Evolutionary conservation across 164 flowering plant genomes (phyloP), one percentile per base, ranked within the genome.

Genomic region (Piper longum): DNA sequence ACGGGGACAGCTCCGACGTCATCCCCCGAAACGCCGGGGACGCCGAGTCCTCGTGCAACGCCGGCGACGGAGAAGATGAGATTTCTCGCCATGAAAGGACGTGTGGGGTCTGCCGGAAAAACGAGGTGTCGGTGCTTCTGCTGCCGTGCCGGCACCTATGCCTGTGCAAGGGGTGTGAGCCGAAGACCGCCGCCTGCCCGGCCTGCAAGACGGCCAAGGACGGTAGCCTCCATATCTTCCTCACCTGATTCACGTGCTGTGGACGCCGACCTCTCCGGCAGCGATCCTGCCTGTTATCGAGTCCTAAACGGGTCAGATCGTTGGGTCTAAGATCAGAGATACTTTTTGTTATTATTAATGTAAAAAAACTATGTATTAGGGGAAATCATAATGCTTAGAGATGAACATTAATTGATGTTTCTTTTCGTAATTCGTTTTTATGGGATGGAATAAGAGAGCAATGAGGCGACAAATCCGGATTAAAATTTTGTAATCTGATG

Each of bases 141-240:
- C 60, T 76, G 16, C 79, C 79, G 0, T 76, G 79, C 62, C 67
- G 79, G 26, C 79, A 76, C 57, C 74, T 76, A 54, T 76, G 79
- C 63, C 60, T 76, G 11, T 76, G 79, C 73, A 75, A 67, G 55
- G 63, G 70, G 0, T 75, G 78, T 65, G 76, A 73, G 16, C 48
- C 70, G 6, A 71, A 43, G 57, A 55, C 63, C 2, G 72, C 65
- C 4, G 36, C 40, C 2, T 76, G 79, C 67, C 79, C 79, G 2
- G 44, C 73, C 64, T 76, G 79, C 72, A 64, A 66, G 2, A 59
- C 74, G 7, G 12, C 39, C 41, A 76, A 73, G 64, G 73, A 65
- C 54, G 79, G 76, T 2, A 70, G 70, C 54, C 63, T 76, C 11
- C 79, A 70, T 54, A 66, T 76, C 48, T 68, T 72, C 70, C 65